Base-by-base conservation (phyloP, 2,329 filamentous ascomycete genomes). In the Ascocoryne sarcoides region DNA sequence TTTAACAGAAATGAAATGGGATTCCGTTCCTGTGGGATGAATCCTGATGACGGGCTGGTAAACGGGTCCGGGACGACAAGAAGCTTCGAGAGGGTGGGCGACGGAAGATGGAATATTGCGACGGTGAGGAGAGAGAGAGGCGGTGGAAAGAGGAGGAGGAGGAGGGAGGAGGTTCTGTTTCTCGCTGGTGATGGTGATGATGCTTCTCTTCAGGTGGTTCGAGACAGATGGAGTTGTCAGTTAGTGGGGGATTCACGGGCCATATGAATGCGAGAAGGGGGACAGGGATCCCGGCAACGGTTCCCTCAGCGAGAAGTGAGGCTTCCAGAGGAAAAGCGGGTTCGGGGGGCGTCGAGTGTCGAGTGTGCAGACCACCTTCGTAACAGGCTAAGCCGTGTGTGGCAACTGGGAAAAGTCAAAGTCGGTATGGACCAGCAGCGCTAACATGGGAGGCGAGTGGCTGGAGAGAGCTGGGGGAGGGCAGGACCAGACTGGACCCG, bases 1-100 rank as follows among this genome's bases (percentile, higher is more conserved):
- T 47, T 12, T 36, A 52, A 54, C 46, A 49, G 43, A 56, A 51
- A 50, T 40, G 46, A 53, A 52, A 46, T 36, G 39, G 26, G 46
- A n/a, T n/a, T 33, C 42, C 37, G 32, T 28, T 43, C 29, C 31
- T 37, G 15, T 15, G 18, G n/a, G 3, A 18, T 15, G 19, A 32
- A n/a, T n/a, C 32, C 19, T 19, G 32, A 19, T 43, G 41, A 44
- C 18, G 40, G 32, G 42, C n/a, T n/a, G n/a, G n/a, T n/a, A n/a
- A n/a, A n/a, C n/a, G 36, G 30, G 40, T 38, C 26, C 32, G 36
- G 39, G n/a, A 37, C 32, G 31, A 20, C 19, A 12, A n/a, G 30
- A 7, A 19, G 19, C 5, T 8, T 8, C 20, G 17, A n/a, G 23
- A 12, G 23, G 23, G 12, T 26, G 23, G 23, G 23, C 23, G 23